Evolutionary conservation across 2,329 filamentous ascomycete species (phyloP), one percentile per base, ranked within the genome.

Genomic region (Metarhizium album): DNA sequence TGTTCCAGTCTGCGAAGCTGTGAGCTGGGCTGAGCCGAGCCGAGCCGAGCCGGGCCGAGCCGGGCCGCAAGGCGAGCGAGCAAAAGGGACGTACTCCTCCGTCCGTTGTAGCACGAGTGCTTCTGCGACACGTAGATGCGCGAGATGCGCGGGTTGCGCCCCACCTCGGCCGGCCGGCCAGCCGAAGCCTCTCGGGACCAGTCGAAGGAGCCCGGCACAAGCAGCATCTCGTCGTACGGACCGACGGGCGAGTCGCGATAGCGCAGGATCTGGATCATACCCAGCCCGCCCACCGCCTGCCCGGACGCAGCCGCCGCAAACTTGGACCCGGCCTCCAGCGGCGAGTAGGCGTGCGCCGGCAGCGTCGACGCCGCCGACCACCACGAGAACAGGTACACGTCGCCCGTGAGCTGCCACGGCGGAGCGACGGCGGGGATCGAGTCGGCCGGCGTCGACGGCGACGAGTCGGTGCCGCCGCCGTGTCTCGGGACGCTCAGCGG

Each of bases 91-190:
- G 58, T 57, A 76, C 74, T 76, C 31, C 64, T 69, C 38, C 75
- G 62, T 8, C 76, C 76, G 52, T 79, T 79, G 62, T 72, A 78
- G 55, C 72, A 73, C 0, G 73, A 75, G 22, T 73, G 58, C 55
- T 73, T 72, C 54, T 75, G 71, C 20, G 74, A 78, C 14, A 79
- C 76, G 56, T 78, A 79, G 11, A 78, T 75, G 22, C 74, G 68
- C n/a, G 75, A 75, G 55, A 77, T 70, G 33, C 72, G 40, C 20
- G 40, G 40, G 18, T 43, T 43, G 40, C 40, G 40, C 11, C 40
- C 40, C 22, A 24, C 66, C 7, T 64, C 58, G 46, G 68, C 71
- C 47, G 53, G 54, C 38, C 61, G 63, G 8, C 61, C 60, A 23
- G 63, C 57, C 14, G 64, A 62, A 37, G 65, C 61, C 22, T 67